Base-by-base conservation (phyloP, 805 yeast species). In the Ogataea paradorogensis region DNA sequence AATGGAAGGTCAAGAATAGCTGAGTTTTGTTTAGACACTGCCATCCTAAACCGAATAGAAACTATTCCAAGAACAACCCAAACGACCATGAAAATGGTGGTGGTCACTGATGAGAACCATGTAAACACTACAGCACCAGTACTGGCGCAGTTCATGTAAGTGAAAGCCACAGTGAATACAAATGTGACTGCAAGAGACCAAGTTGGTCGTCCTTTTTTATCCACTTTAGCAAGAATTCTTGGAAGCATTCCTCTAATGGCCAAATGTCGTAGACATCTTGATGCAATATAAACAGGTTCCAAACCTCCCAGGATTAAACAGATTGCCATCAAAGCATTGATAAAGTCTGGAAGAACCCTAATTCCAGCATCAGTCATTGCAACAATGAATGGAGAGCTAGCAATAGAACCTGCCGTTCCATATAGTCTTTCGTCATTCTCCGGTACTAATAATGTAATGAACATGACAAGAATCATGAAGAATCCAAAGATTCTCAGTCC, bases 321-420 rank as follows among this genome's bases (percentile, higher is more conserved):
- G 11, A 84, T 69, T 39, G 86, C 68, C 35, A 81, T 78, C 26
- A 80, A 82, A 7, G 80, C 82, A 54, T 81, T 81, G 59, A 81
- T 76, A 42, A 81, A 69, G 40, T 77, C 75, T 24, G 86, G 85
- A 29, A 79, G 67, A 23, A 74, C 80, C 39, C 64, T 65, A 41
- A 80, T 73, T 42, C 79, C 77, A 13, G 76, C 80, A 32, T 67
- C 61, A 33, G 61, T 60, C 84, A 85, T 72, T 29, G 86, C 84
- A 58, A 80, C 69, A 45, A 79, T 84, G 54, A 79, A 80, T 14
- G 87, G 87, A 10, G 85, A 80, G n/a, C 82, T 76, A 14, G 78
- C 66, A 33, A 73, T 67, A 40, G 74, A 73, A 30, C 69, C 65
- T 10, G 66, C 53, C 0, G 71, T 53, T 26, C 78, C 77, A 55